Base-by-base conservation (phyloP, 768 basidiomycete species). In the Boletus vinaceobasis region DNA sequence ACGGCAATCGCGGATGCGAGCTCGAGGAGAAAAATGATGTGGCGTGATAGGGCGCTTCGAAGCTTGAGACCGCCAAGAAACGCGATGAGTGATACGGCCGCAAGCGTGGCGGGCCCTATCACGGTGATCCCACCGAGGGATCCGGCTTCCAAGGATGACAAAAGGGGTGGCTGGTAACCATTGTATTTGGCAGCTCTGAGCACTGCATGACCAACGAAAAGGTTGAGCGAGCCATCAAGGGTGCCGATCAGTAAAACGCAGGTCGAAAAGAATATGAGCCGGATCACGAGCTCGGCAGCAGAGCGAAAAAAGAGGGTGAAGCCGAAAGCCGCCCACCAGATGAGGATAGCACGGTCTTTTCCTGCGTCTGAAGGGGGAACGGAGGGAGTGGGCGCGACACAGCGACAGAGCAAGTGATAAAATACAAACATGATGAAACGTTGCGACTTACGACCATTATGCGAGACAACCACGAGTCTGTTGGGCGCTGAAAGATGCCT, bases 271-370 rank as follows among this genome's bases (percentile, higher is more conserved):
- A 50, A 26, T 17, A 56, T 5, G 48, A 57, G 2, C 9, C 60
- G 48, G 37, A 56, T 52, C 32, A 46, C 56, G 38, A 65, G 26
- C 15, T 49, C 53, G 45, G 50, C 40, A 2, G 15, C 45, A 35
- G 48, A 48, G 37, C 50, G 57, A 50, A 58, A 59, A 13, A 59
- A 57, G 17, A 59, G 55, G 23, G 52, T 50, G 15, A 43, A 0
- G 27, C 57, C 58, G 15, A 66, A 66, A 5, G 38, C 29, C 5
- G 47, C 23, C 43, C 56, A 54, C 57, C 59, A 61, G 42, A 61
- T 17, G 19, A 56, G 11, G 31, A 60, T 15, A 6, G 48, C 37
- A 10, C 52, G 40, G 1, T 61, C 47, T 32, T 59, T 57, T 38
- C 19, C 36, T 27, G 51, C 31, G 17, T 51, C 48, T 32, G 38